Percentiles rank a stretch among this genome's conserved stretches.
Evolutionary conservation across 1,284 basidiomycete genomes (phyloP).

Genomic region (Rhodotorula sp.): DNA sequence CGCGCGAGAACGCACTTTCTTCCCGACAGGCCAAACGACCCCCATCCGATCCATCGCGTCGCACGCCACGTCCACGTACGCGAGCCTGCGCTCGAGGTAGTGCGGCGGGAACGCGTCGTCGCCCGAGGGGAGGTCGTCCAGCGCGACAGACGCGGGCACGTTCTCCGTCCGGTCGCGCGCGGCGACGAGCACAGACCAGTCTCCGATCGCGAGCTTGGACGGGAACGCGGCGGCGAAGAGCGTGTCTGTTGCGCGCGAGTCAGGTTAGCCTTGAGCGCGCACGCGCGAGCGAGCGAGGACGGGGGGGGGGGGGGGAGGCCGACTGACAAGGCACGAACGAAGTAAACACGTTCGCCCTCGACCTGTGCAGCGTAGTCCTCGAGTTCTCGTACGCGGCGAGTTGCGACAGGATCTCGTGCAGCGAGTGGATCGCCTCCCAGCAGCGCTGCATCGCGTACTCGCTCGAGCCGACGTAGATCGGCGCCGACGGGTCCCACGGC

Average conservation of each 20-base stretch:
- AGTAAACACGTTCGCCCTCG: slow-evolving; percentile 29
- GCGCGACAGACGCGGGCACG: slow-evolving; percentile 16
- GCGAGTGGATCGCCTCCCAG: slow-evolving; percentile 28
- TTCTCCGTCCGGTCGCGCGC: slow-evolving; percentile 30
- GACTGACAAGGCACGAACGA: slow-evolving; percentile 34
- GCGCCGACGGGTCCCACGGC: slow-evolving; percentile 30
- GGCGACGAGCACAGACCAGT: slow-evolving; percentile 29
- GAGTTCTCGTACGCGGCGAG: slow-evolving; percentile 33
- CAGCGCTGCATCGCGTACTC: slow-evolving; percentile 37
- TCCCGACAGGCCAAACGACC: slow-evolving; percentile 29
- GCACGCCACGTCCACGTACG: slow-evolving; percentile 25
- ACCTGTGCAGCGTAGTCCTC: slow-evolving; percentile 24
- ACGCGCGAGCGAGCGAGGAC: too few relatives aligned
- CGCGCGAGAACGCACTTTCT: slow-evolving; percentile 15
- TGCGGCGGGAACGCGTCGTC: slow-evolving; percentile 37
- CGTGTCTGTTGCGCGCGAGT: too few relatives aligned
- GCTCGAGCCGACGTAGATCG: slow-evolving; percentile 27
- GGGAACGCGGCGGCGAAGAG: slow-evolving; percentile 35
- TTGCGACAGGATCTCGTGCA: slow-evolving; percentile 36
- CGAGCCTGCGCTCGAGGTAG: slow-evolving; percentile 25
- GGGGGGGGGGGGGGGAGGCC: too few relatives aligned
- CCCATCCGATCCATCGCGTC: slow-evolving; percentile 37
- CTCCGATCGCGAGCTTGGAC: slow-evolving; percentile 34
- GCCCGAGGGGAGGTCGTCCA: slow-evolving; percentile 17
- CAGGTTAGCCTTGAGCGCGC: too few relatives aligned